Evolutionary conservation across 2,329 filamentous ascomycete genomes (phyloP).

Genomic region (Dothistroma septosporum): DNA sequence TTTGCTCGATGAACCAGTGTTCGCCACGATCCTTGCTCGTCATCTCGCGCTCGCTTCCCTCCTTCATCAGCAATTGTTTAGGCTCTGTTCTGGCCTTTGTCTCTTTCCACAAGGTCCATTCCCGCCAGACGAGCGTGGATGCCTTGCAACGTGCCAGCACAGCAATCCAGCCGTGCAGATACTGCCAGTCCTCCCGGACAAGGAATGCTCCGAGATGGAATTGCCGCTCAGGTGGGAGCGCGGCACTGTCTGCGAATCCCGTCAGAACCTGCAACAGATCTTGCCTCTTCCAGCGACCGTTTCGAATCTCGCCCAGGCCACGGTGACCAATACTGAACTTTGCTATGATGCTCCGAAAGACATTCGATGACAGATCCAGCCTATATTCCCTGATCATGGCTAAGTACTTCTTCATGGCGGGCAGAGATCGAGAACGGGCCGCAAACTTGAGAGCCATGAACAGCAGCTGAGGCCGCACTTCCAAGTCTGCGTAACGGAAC

Average conservation of each 20-base stretch:
- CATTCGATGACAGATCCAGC: conserved; percentile 22
- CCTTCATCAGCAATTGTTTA: conserved; percentile 14
- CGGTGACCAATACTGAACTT: conserved; percentile 37
- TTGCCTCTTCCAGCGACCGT: conserved; percentile 34
- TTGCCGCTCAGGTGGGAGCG: conserved; percentile 27
- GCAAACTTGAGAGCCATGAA: conserved; percentile 34
- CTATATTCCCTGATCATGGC: conserved; percentile 18
- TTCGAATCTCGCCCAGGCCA: conserved; percentile 37
- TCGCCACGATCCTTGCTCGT: conserved; percentile 31
- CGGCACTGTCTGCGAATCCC: conserved; percentile 31
- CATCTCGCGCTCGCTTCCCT: conserved; percentile 6
- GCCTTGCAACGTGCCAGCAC: conserved; percentile 33
- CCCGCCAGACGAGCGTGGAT: conserved; percentile 30
- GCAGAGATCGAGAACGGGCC: conserved; percentile 29
- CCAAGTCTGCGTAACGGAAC: conserved; percentile 25
- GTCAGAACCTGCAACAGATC: conserved; percentile 36
- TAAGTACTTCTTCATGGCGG: conserved; percentile 34
- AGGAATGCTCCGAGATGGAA: conserved; percentile 34
- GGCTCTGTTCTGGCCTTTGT: conserved; percentile 20
- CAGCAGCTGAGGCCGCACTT: conserved; percentile 21
- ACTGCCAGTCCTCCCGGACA: conserved; percentile 31
- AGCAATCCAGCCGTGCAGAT: conserved; percentile 35
- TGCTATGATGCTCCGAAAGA: conserved; percentile 35
- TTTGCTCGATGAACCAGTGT: conserved; percentile 36
- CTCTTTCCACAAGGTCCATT: conserved; percentile 34